Percentiles rank a stretch among this genome's conserved stretches.
Evolutionary conservation across 805 yeast species (phyloP).

Genomic region (Cyberlindnera veronae): DNA sequence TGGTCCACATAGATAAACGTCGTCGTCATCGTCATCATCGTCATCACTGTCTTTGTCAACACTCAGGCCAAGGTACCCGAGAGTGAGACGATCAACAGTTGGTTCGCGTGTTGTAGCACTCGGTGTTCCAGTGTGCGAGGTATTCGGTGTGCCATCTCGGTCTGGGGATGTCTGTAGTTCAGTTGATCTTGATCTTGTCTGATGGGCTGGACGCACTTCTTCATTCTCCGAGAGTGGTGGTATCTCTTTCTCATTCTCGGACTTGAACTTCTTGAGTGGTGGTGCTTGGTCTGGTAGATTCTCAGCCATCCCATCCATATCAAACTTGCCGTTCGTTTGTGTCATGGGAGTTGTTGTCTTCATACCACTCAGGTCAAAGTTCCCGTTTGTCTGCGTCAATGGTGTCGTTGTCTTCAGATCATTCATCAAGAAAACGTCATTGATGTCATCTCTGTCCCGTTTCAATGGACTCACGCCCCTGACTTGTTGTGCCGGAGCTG

Average conservation of each 20-base stretch:
- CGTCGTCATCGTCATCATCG: conserved; percentile 1
- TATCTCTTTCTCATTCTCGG: conserved; percentile 1
- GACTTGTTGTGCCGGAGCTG: background rate
- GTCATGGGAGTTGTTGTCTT: conserved; percentile 12
- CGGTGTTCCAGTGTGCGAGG: background rate
- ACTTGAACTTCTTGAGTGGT: background rate
- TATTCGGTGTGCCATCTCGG: no score
- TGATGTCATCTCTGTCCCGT: background rate
- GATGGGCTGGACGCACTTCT: no score
- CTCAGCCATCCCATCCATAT: conserved; percentile 3
- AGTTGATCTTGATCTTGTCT: no score
- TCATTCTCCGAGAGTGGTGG: background rate
- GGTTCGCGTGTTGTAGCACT: background rate
- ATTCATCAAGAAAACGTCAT: background rate
- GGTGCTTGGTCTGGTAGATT: background rate
- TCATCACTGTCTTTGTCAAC: background rate
- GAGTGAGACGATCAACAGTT: background rate
- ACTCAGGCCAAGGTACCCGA: no score
- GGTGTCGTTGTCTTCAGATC: conserved; percentile 1
- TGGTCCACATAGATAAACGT: background rate
- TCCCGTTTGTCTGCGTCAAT: conserved; percentile 1
- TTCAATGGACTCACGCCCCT: background rate
- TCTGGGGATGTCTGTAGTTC: no score
- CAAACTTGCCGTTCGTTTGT: conserved; percentile 9
- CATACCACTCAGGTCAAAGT: conserved; percentile 4